A percentile compares a stretch with the other conserved stretches of the same genome.
These are phyloP conservation scores for Podaxis sp. DNA, from an alignment of 768 basidiomycete genomes.

Conservation along the genomic window DNA sequence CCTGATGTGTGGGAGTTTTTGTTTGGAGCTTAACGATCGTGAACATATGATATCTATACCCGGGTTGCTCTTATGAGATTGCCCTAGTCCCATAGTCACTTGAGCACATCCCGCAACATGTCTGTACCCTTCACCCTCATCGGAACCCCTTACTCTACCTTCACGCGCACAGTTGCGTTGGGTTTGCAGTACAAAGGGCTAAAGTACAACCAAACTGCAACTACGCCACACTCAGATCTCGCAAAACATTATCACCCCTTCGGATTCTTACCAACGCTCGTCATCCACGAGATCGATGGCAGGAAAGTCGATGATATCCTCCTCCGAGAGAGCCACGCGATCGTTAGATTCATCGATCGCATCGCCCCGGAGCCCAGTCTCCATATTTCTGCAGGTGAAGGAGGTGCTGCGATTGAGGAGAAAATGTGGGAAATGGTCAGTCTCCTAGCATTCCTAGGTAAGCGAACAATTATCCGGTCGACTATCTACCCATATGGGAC, in stretches of 20 bases:
- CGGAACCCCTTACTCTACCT: conserved; percentile 35
- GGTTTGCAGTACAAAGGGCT: conserved; percentile 31
- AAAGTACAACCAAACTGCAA: conserved; percentile 24
- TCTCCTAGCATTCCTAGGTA: conserved; percentile 30
- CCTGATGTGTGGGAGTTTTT: not conserved
- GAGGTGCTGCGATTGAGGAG: conserved; percentile 24
- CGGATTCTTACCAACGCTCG: conserved; percentile 31
- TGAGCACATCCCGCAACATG: not conserved
- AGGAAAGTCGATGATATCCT: conserved; percentile 23
- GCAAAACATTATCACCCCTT: conserved; percentile 30
- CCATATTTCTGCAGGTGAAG: conserved; percentile 20
- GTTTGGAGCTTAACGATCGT: not conserved
- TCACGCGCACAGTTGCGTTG: conserved; percentile 32
- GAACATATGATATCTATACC: not conserved
- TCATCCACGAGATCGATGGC: conserved; percentile 27
- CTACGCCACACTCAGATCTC: conserved; percentile 22
- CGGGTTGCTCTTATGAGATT: not conserved
- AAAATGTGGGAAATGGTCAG: conserved; percentile 37
- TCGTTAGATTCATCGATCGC: conserved; percentile 31
- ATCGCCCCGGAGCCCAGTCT: conserved; percentile 29
- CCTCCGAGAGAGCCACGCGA: conserved; percentile 33
- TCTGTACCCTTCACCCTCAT: conserved; percentile 25
- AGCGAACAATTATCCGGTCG: conserved; percentile 2
- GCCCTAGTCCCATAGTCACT: not conserved
- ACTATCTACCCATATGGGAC: not conserved